These are phyloP conservation scores for Hordeum marinum DNA, from an alignment of 176 grass and related monocot genomes.

Conservation along the genomic window DNA sequence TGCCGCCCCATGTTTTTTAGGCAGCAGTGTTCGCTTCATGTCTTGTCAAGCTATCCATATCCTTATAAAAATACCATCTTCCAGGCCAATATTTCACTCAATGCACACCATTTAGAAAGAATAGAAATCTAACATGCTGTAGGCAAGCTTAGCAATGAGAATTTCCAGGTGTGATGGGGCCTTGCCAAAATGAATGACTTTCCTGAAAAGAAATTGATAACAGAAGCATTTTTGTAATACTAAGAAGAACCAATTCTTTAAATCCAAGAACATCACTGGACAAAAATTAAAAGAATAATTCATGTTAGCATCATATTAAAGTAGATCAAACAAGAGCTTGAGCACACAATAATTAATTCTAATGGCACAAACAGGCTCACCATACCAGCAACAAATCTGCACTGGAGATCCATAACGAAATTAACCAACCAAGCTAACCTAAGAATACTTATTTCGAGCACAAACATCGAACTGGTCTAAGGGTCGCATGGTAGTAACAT, in stretches of 20 bases:
- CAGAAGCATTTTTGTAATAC: neutral
- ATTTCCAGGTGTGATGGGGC: neutral
- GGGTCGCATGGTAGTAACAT: too few species aligned
- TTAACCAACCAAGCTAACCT: too few species aligned
- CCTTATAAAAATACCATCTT: neutral
- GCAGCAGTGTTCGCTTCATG: too few species aligned
- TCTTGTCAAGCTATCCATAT: neutral
- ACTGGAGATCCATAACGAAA: too few species aligned
- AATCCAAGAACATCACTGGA: neutral
- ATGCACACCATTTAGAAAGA: neutral
- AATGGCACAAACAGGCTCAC: neutral
- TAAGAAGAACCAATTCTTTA: neutral
- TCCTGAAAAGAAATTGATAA: neutral
- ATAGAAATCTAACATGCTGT: neutral
- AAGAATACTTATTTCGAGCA: too few species aligned
- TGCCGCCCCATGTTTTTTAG: too few species aligned
- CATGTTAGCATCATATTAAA: neutral
- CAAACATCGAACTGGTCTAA: too few species aligned
- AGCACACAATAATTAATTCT: neutral
- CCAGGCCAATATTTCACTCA: neutral
- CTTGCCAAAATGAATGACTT: neutral
- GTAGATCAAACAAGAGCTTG: neutral
- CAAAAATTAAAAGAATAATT: neutral
- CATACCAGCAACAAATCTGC: neutral
- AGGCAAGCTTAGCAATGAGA: neutral